Base-by-base conservation (phyloP, 805 yeast species). In the Candida hispaniensis region DNA sequence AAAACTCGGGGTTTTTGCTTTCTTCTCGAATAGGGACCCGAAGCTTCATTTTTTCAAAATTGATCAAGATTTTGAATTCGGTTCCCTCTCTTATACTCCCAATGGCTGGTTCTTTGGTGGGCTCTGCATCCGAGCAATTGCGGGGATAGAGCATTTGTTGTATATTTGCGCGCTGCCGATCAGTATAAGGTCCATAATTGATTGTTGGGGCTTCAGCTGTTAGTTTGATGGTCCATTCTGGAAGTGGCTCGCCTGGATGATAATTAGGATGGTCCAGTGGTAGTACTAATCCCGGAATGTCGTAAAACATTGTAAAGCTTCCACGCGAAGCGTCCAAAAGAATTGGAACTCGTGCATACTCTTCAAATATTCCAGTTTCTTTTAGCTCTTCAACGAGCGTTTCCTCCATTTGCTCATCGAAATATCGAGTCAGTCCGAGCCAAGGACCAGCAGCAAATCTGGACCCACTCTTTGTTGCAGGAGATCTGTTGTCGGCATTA, bases 101-200 rank as follows among this genome's bases (percentile, higher is more conserved):
- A 0, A 74, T 61, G 1, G 39, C 33, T 3, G 69, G 54, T 3
- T 55, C 54, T 4, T 60, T 58, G 4, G 52, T 51, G 0, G 73
- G 67, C 7, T 47, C 46, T 3, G 73, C 56, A 47, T 83, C 81
- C 29, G 75, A 56, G 15, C 78, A 70, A 7, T 73, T 51, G 0
- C 67, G 52, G 0, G 98, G 98, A 39, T 78, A 71, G 14, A 91
- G 58, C 56, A 75, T 58, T 10, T 62, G 56, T 39, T 77, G 85
- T 7, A 86, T 48, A 2, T 74, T 68, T 2, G 63, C 64, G 11
- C 94, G 54, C 53, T 91, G 93, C 21, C 88, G 71, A 41, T 91
- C 93, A 0, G 95, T 80, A 95, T 96, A 88, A 0, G 98, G 94
- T 0, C 98, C 98, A 50, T 82, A 86, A 45, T 77, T 77, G 1